Evolutionary conservation across 2,329 filamentous ascomycete genomes (phyloP), one percentile per base, ranked within the genome.

Genomic region (Claviceps paspali): DNA sequence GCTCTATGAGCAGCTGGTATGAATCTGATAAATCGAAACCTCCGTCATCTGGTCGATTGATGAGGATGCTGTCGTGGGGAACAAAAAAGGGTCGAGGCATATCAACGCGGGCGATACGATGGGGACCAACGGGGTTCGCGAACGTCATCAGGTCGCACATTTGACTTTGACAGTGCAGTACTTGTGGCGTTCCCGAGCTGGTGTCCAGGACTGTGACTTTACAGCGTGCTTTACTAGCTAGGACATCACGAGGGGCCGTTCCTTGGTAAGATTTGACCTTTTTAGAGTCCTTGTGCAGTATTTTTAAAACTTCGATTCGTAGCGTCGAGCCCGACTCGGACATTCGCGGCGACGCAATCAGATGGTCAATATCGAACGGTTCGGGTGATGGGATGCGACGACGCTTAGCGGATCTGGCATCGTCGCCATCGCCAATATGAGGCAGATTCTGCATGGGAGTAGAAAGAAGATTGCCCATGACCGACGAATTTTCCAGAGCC

Each of bases 91-190:
- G 67, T 17, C 55, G 52, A 22, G 60, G 57, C 33, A 70, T 47
- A 43, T 65, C 61, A 19, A 74, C 55, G 33, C 65, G 61, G 10
- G 67, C 63, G 40, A 68, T 61, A 22, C 57, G 60, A 31, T 63
- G 59, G 35, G 61, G 59, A 21, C 61, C 64, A 35, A 61, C 56
- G 2, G 64, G 54, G 27, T 67, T 67, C 44, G 65, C 63, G 47
- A 63, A 67, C 3, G 68, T 57, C 36, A 60, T 64, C 42, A 76
- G 54, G 30, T 63, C 62, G 53, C 70, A 74, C 7, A 65, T 52
- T 47, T 74, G 68, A 42, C 63, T 71, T 47, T 70, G 63, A 43
- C 68, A 68, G 46, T 71, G 62, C 40, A 75, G 50, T 6, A 70
- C 55, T 36, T 62, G 57, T 21, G 56, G 49, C 41, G 57, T 53